A percentile compares a stretch with the other conserved stretches of the same genome.
Conservation (phyloP, 1,284 basidiomycete species). For the Cutaneotrichosporon sp. region DNA sequence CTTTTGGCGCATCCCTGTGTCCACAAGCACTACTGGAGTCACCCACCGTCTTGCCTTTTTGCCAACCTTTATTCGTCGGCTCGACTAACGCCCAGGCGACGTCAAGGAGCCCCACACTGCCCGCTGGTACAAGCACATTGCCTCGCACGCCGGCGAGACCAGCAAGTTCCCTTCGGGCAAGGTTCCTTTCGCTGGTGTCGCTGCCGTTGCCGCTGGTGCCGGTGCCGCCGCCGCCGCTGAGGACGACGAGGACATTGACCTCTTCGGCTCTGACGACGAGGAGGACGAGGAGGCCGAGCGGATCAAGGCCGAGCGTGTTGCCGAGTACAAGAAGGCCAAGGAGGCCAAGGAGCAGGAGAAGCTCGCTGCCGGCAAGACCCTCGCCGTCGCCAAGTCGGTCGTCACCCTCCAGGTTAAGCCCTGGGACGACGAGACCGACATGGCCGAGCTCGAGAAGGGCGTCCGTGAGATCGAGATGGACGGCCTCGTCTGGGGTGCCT, state of each 20-base stretch:
- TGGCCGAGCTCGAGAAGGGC: conserved; percentile 73
- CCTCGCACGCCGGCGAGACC: conserved; percentile 76
- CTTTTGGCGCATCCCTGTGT: too few relatives aligned
- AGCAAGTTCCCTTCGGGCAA: conserved; percentile 75
- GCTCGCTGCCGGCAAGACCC: conserved; percentile 57
- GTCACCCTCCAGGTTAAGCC: conserved; percentile 93
- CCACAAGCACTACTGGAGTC: too few relatives aligned
- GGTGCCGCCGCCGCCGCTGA: conserved; percentile 54
- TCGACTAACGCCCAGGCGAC: conserved; percentile 47
- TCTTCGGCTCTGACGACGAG: conserved; percentile 79
- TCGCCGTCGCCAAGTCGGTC: conserved; percentile 68
- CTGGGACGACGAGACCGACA: conserved; percentile 99
- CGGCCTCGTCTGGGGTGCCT: conserved; percentile 83
- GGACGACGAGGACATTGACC: conserved; percentile 89
- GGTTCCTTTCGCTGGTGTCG: conserved; percentile 70
- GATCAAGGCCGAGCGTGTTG: conserved; percentile 92
- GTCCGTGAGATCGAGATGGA: conserved; percentile 85
- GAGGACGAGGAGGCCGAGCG: conserved; percentile 84
- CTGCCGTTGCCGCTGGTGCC: conserved; percentile 44
- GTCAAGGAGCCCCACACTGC: conserved; percentile 70
- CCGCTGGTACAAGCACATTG: conserved; percentile 93
- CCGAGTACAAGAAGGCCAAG: conserved; percentile 90
- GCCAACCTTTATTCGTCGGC: neutral
- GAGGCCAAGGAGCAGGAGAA: conserved; percentile 68
- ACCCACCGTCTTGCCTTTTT: too few relatives aligned